Base-by-base conservation (phyloP, 2,329 filamentous ascomycete species). In the Chaetomiaceae sp. region DNA sequence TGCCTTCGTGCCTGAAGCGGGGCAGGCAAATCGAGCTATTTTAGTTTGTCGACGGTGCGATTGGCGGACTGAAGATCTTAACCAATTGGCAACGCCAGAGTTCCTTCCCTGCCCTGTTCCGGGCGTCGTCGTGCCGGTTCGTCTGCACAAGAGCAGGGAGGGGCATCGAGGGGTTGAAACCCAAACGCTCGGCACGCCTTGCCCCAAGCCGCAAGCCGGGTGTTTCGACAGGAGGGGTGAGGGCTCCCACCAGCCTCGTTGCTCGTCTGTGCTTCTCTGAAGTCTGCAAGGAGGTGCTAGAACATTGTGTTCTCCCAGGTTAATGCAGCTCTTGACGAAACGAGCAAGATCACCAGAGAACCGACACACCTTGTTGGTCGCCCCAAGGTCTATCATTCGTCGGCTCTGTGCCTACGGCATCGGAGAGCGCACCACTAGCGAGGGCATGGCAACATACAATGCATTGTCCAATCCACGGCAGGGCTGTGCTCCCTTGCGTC, bases 1-100 rank as follows among this genome's bases (percentile, higher is more conserved):
- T 54, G 54, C 36, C 40, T 48, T 45, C 33, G 32, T 51, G 51
- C 54, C 56, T 54, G 51, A 58, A 58, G 56, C 54, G 56, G 56
- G 54, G 54, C 54, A 20, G 34, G 21, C 16, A 33, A 29, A 37
- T 11, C 44, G 44, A 43, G 21, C 57, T 56, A 58, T 58, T 58
- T 58, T 58, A 51, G 51, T 48, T 40, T 18, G 23, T 36, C 16
- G 18, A 25, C 40, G 18, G 23, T n/a, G 33, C 36, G 46, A 41
- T 49, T 50, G 48, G 32, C 38, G 44, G 18, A 34, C 7, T 3
- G 29, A 33, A 38, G 8, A 38, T 29, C 45, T 33, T 46, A 30
- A 45, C 45, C 48, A 48, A 51, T 48, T 30, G 38, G 44, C 42
- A 20, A 43, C 20, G 37, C 25, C 27, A 20, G 34, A 29, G 20